Evolutionary conservation across 805 yeast species (phyloP), one percentile per base, ranked within the genome.

Genomic region (Lachancea nothofagi): DNA sequence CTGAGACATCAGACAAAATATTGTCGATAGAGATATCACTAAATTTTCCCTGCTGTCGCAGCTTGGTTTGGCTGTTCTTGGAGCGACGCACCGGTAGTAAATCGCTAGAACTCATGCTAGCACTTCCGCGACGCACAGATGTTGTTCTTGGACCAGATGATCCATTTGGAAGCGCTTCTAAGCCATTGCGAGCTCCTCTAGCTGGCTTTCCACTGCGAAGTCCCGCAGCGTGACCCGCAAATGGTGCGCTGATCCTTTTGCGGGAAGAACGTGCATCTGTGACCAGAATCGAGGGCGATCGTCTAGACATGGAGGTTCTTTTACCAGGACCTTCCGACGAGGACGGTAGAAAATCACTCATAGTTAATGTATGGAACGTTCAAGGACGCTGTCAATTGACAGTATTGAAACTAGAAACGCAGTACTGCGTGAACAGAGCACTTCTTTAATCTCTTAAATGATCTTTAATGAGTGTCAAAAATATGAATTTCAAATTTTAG

Each of bases 211-310:
- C 41, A 34, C 32, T 46, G 18, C 49, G 38, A 7, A 45, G 27
- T 9, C 54, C 56, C 2, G 63, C 62, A 4, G 72, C 71, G 45
- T 66, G 68, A 7, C 90, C 89, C 1, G 93, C 93, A 70, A 79
- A 85, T 1, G 93, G 94, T 0, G 90, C 93, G 41, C 66, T 59
- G 23, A 51, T 46, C 36, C 80, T 58, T n/a, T 71, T 65, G 19
- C 74, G 71, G 4, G 74, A 59, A 45, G 77, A 72, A 44, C 97
- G 70, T 2, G 85, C 77, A 64, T 89, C 97, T 0, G 97, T 90
- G 27, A 89, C 97, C 42, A 89, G 70, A 54, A 89, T 89, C 1
- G 96, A 85, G 8, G 97, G 97, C 22, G 96, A 85, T 51, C 97
- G 66, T 52, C 84, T 85, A 10, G 95, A 50, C 55, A 60, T 30